Percentiles rank a stretch among this genome's conserved stretches.
These are phyloP conservation scores for Plasmodium gonderi DNA, from an alignment of 169 alveolate genomes.

Conservation along the genomic window DNA sequence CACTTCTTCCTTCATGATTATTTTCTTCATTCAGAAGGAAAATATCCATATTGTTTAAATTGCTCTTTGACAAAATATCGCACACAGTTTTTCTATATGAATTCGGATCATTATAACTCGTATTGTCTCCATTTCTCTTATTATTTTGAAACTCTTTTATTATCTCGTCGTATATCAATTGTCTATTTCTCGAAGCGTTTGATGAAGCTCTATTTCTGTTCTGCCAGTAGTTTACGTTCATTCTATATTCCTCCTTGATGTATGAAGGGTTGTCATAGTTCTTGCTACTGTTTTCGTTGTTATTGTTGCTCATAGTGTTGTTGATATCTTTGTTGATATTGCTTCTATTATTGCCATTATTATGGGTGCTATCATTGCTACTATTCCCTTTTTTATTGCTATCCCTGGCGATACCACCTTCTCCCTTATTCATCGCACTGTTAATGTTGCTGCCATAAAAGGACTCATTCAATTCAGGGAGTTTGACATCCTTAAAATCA, in stretches of 20 bases:
- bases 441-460: constrained; percentile 15
- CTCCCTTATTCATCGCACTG: constrained; percentile 1
- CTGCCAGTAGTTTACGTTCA: constrained; percentile 31
- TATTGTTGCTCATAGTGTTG: background rate
- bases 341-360: background rate
- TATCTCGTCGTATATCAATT: constrained; percentile 10
- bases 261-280: background rate
- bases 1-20: background rate
- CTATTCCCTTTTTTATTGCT: background rate
- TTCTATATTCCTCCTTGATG: background rate
- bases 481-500: constrained; percentile 36
- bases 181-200: background rate
- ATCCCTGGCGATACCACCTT: background rate
- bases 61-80: background rate
- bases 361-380: background rate
- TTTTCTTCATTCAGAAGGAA: background rate
- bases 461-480: constrained; percentile 35
- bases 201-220: background rate
- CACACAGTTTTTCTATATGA: background rate
- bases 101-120: background rate
- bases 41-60: background rate
- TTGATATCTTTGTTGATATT: background rate
- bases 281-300: background rate
- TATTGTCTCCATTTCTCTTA: background rate
- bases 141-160: constrained; percentile 9